Evolutionary conservation across 2,329 filamentous ascomycete species (phyloP), one percentile per base, ranked within the genome.

Genomic region (Xylaria sp.): DNA sequence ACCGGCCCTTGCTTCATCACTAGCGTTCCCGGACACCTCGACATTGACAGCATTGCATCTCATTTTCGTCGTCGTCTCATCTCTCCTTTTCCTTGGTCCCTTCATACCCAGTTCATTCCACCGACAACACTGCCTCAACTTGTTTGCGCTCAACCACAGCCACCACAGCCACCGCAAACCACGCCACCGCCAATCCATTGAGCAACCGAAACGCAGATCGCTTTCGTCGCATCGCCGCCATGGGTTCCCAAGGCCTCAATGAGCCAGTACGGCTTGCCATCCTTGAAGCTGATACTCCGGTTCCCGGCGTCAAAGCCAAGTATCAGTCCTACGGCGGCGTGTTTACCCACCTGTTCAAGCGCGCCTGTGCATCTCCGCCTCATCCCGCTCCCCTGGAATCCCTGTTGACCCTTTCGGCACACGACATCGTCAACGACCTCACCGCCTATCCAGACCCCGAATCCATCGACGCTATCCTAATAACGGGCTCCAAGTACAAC

Each of bases 201-300:
- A 65, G 12, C 6, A 13, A 34, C 23, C 41, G 37, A 50, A 44
- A 39, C 58, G 13, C n/a, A 12, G n/a, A 9, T 23, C 4, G 23
- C 63, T 34, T 18, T 23, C 20, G 18, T 28, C 9, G 28, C 39
- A 10, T 48, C 41, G 50, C 48, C 48, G 72, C 50, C 61, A 78
- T 78, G 76, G 76, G 76, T 61, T 82, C 79, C 65, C 72, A 67
- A 70, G 66, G 69, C 46, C 32, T 70, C 54, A 72, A 76, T 46
- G 67, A 74, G n/a, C 88, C 88, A 37, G 82, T 95, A 74, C 91
- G 92, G 65, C 91, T 98, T 81, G 94, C 94, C 56, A 87, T 98
- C 74, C 90, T 98, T 74, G 93, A 97, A 85, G 91, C 92, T 84
- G 95, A 97, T 81, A 92, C 88, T 1, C 94, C 94, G 1, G 84